Evolutionary conservation across 192 early-diverging fungal species (phyloP), one percentile per base, ranked within the genome.

Genomic region (Entophlyctis helioformis): DNA sequence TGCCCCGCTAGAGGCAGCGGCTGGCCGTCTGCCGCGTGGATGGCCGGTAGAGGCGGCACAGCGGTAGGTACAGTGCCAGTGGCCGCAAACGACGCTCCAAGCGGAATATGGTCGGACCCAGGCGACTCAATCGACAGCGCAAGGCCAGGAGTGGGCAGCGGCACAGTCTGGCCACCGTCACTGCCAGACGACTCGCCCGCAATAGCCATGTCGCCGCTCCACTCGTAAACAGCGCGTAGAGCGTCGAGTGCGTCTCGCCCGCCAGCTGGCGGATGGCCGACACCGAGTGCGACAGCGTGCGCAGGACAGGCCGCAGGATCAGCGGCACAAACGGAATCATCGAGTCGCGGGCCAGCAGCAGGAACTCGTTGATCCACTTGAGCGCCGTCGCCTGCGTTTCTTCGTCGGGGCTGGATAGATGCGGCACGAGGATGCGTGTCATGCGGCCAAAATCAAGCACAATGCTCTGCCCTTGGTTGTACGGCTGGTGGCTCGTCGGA

Each of bases 311-410:
- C 5, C 72, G 76, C 23, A 97, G 76, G 1, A 96, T 69, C 21
- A 71, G 55, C 10, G 93, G 86, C 23, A 86, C 82, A 44, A 80
- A 87, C 10, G 80, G 74, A 23, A 96, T 72, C 48, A 97, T 85
- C 2, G 86, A 76, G 13, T 85, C 75, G 34, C 84, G 79, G 18
- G 88, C 84, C 20, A 93, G 64, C 21, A 64, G 61, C 21, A 92
- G 83, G 48, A 99, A 91, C 55, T 85, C 84, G 51, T 84, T 80
- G 39, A 94, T 79, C 96, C 96, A 99, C 34, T 74, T 69, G 16
- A 99, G 58, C 1, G 92, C 89, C 0, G 83, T 91, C 39, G 74
- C 80, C 65, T 97, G 96, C 16, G 89, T 92, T 46, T 96, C 92
- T 60, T 91, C 70, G 48, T 79, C 76, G 20, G 50, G 51, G 9